A percentile compares a stretch with the other conserved stretches of the same genome.
Evolutionary conservation across 2,329 filamentous ascomycete genomes (phyloP).

Genomic region (Trichoderma brevicompactum): DNA sequence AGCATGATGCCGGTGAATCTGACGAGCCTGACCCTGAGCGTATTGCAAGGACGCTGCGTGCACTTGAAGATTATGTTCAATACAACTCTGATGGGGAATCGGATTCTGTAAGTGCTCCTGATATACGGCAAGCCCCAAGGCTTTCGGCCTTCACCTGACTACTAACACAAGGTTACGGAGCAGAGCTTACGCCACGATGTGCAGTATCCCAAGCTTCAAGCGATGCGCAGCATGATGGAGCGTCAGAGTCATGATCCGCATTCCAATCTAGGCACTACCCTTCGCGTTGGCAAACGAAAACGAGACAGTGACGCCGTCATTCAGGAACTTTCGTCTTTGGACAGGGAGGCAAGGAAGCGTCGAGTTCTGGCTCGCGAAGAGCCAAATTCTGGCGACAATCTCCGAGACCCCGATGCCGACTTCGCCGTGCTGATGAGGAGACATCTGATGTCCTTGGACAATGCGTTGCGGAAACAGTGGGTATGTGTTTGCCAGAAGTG

Average conservation of each 20-base stretch:
- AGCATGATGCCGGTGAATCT: neutral
- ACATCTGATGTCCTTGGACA: slow-evolving; percentile 6
- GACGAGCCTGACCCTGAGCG: neutral
- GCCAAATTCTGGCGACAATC: neutral
- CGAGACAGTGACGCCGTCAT: slow-evolving; percentile 4
- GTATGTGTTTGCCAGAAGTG: slow-evolving; percentile 20
- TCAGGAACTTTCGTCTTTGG: neutral
- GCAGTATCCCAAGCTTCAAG: slow-evolving; percentile 15
- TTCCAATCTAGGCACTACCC: neutral
- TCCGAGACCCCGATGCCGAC: slow-evolving; percentile 4
- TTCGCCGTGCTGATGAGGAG: slow-evolving; percentile 19
- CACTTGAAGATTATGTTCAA: slow-evolving; percentile 3
- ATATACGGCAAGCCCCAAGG: neutral
- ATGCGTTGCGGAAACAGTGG: slow-evolving; percentile 16
- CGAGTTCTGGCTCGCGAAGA: slow-evolving; percentile 1
- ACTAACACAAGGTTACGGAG: neutral
- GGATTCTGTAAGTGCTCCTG: neutral
- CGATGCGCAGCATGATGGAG: slow-evolving; percentile 9
- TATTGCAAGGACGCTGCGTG: neutral
- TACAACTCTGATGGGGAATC: neutral
- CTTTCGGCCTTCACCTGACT: neutral
- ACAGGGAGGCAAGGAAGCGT: slow-evolving; percentile 9
- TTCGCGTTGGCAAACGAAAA: slow-evolving; percentile 11
- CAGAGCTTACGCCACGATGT: slow-evolving; percentile 4
- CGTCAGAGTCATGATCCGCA: neutral